Percentiles rank a stretch among this genome's conserved stretches.
These are phyloP conservation scores for Wickerhamia fluorescens DNA, from an alignment of 805 yeast genomes.

Conservation along the genomic window DNA sequence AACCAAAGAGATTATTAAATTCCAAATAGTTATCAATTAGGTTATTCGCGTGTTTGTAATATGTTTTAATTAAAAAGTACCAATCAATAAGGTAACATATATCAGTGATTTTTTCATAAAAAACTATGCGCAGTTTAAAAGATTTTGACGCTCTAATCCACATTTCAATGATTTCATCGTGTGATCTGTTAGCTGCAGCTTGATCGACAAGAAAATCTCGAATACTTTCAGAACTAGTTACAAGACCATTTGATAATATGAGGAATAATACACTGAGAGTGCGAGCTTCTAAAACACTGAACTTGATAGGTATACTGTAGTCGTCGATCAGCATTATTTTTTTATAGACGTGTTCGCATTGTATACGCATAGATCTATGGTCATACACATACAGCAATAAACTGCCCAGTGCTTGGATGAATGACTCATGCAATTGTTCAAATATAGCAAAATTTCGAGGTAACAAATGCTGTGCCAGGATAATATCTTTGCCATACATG, in stretches of 20 bases:
- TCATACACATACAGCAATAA: conserved; percentile 3
- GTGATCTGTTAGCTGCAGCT: too few relatives aligned
- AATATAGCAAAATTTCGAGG: conserved; percentile 5
- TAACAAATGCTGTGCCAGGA: conserved; percentile 4
- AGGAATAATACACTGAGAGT: conserved; percentile 12
- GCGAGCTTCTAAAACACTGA: conserved; percentile 9
- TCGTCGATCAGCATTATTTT: conserved; percentile 5
- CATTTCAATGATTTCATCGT: conserved; percentile 9
- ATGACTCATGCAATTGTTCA: conserved; percentile 3
- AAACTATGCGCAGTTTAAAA: conserved; percentile 10
- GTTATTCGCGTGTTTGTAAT: conserved; percentile 12
- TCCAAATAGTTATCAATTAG: conserved; percentile 21
- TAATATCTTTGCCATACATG: conserved; percentile 5
- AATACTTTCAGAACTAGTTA: neutral
- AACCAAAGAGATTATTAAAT: conserved; percentile 17
- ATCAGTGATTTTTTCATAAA: conserved; percentile 17
- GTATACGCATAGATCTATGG: conserved; percentile 1
- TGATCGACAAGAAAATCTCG: neutral
- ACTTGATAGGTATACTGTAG: conserved; percentile 2
- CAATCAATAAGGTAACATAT: conserved; percentile 17
- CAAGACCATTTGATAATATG: conserved; percentile 15
- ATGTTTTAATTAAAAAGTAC: conserved; percentile 17
- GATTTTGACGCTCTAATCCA: conserved; percentile 12
- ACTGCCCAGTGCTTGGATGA: conserved; percentile 4
- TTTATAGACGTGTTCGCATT: conserved; percentile 3